Conservation (phyloP, 2,329 filamentous ascomycete species). For the Davidsoniella australis region DNA sequence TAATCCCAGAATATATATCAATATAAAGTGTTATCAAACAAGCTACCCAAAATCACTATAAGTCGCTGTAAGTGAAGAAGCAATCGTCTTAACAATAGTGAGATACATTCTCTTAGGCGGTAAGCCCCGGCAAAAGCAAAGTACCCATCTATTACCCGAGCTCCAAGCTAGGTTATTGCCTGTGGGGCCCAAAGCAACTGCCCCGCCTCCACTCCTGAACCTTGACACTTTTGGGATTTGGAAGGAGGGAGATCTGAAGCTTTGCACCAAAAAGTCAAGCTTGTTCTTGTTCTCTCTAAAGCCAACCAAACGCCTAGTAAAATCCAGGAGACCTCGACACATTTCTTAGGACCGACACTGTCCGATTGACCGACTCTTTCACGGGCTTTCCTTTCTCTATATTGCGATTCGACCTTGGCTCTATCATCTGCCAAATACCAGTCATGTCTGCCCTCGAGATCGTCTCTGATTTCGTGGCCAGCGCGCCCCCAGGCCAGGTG, state of each 20-base stretch:
- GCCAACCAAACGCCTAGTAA: neutral
- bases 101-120: no score
- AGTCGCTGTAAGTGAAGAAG: no score
- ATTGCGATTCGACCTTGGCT: neutral
- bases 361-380: neutral
- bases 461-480: constrained; percentile 10
- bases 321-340: constrained; percentile 1
- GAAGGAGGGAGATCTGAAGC: neutral
- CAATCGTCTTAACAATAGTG: no score
- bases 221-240: neutral
- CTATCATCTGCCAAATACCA: neutral
- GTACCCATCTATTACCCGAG: no score
- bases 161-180: no score
- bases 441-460: constrained; percentile 11
- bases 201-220: constrained; percentile 7
- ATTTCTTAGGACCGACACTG: neutral
- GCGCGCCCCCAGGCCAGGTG: constrained; percentile 12
- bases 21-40: no score
- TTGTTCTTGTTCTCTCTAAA: neutral
- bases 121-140: no score
- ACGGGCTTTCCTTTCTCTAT: neutral
- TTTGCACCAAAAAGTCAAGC: neutral
- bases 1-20: neutral
- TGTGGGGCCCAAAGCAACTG: constrained; percentile 1
- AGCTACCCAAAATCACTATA: no score